Evolutionary conservation across 176 grass and related monocot species (phyloP).

Genomic region (Luzula sylvatica): DNA sequence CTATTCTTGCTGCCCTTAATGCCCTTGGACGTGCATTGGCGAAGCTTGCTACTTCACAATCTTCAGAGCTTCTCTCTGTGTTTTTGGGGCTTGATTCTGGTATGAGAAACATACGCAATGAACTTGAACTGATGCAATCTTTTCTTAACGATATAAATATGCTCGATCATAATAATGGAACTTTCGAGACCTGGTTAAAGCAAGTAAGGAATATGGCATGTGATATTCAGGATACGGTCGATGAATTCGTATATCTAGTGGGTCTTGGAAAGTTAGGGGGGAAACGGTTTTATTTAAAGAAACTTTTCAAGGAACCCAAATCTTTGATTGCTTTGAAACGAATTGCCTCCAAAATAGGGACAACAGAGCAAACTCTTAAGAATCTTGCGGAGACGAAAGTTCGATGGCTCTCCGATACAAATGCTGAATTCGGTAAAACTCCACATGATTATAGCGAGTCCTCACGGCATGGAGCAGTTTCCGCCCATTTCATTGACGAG

Average conservation of each 20-base stretch:
- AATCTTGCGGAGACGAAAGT: not conserved
- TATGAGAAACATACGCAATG: slow-evolving; percentile 15
- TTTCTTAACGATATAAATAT: slow-evolving; percentile 18
- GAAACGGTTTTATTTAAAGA: not conserved
- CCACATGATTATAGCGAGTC: not conserved
- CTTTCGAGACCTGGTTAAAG: slow-evolving; percentile 8
- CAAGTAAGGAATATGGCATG: slow-evolving; percentile 22
- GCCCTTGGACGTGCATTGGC: slow-evolving; percentile 1
- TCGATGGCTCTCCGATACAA: not conserved
- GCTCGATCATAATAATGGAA: not conserved
- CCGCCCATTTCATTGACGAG: slow-evolving; percentile 25
- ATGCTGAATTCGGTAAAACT: not conserved
- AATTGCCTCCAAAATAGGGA: slow-evolving; percentile 17
- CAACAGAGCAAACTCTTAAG: slow-evolving; percentile 12
- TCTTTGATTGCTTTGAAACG: slow-evolving; percentile 10
- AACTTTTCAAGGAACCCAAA: slow-evolving; percentile 9
- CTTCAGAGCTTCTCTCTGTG: slow-evolving; percentile 1
- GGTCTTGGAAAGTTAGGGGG: slow-evolving; percentile 2
- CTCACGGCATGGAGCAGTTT: not conserved
- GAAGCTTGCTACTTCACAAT: not conserved
- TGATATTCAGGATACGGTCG: slow-evolving; percentile 33
- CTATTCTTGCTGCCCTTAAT: slow-evolving; percentile 16
- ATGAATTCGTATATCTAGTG: slow-evolving; percentile 19
- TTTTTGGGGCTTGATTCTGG: slow-evolving; percentile 4
- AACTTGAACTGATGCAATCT: slow-evolving; percentile 27